Conservation (phyloP, 352 stramenopile species). For the Blastocystis sp. region DNA sequence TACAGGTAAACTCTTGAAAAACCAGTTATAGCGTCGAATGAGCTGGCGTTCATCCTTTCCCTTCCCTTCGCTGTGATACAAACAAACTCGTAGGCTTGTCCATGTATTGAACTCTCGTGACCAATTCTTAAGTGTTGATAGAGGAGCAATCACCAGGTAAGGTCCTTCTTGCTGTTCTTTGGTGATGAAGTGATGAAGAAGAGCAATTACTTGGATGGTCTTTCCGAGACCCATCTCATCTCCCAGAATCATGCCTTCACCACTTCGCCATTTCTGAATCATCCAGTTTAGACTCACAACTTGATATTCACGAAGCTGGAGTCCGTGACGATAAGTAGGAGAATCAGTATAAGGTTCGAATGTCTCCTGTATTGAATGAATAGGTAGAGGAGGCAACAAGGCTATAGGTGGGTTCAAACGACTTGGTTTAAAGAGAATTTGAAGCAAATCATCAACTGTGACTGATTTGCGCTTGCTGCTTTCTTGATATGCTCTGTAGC, state of each 20-base stretch:
- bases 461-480: background rate
- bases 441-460: constrained; percentile 57
- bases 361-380: background rate
- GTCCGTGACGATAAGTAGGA: constrained; percentile 68
- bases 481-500: constrained; percentile 10
- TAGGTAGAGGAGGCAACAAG: constrained; percentile 8
- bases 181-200: constrained; percentile 88
- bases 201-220: constrained; percentile 78
- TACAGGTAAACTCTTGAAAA: constrained; percentile 64
- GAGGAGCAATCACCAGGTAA: constrained; percentile 93
- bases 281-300: constrained; percentile 98
- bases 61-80: constrained; percentile 66
- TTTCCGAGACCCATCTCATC: constrained; percentile 93
- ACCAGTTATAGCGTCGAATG: constrained; percentile 58
- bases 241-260: constrained; percentile 86
- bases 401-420: constrained; percentile 21
- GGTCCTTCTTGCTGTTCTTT: constrained; percentile 88
- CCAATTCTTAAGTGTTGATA: constrained; percentile 96
- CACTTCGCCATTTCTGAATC: constrained; percentile 93
- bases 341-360: constrained; percentile 66
- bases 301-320: constrained; percentile 93
- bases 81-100: constrained; percentile 71
- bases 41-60: constrained; percentile 64
- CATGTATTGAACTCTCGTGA: constrained; percentile 85
- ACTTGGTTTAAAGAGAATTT: constrained; percentile 59